phyloP scores from a whole-genome alignment of 2,329 filamentous ascomycete genomes.

The Phyllosticta citrichinensis region DNA sequence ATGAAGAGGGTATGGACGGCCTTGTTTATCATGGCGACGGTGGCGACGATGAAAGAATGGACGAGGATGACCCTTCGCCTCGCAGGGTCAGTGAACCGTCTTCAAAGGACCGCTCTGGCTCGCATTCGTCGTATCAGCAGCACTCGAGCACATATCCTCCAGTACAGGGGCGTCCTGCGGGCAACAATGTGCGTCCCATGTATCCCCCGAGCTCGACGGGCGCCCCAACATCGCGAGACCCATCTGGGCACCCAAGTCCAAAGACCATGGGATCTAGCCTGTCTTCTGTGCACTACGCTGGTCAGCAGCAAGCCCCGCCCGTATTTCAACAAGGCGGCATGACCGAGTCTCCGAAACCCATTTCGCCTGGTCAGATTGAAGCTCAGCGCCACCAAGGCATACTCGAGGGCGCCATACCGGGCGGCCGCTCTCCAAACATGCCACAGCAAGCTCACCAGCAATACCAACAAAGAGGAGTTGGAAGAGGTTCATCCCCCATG shows the following conservation, averaged over 20 bases:
- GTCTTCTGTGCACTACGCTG: slow-evolving; percentile 25
- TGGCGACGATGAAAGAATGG: slow-evolving; percentile 50
- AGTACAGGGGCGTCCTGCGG: slow-evolving; percentile 36
- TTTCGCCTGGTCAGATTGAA: slow-evolving; percentile 55
- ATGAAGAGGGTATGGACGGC: slow-evolving; percentile 53
- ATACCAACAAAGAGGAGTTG: slow-evolving; percentile 49
- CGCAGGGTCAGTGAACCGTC: slow-evolving; percentile 62
- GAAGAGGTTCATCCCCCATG: slow-evolving; percentile 45
- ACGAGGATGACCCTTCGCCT: slow-evolving; percentile 41
- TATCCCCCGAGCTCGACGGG: slow-evolving; percentile 24
- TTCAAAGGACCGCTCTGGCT: slow-evolving; percentile 52
- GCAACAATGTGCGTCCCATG: slow-evolving; percentile 20
- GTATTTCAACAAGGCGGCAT: slow-evolving; percentile 64
- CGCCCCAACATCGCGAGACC: slow-evolving; percentile 21
- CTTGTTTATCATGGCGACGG: slow-evolving; percentile 44
- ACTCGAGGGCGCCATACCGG: slow-evolving; percentile 34
- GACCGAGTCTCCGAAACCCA: slow-evolving; percentile 78
- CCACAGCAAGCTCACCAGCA: slow-evolving; percentile 50
- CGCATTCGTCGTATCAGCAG: slow-evolving; percentile 52
- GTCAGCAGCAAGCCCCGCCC: slow-evolving; percentile 31
- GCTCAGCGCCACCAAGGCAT: slow-evolving; percentile 45
- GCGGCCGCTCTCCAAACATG: slow-evolving; percentile 57
- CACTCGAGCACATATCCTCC: slow-evolving; percentile 69
- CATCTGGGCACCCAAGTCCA: slow-evolving; percentile 30
- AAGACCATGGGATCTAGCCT: slow-evolving; percentile 27